Evolutionary conservation across 2,329 filamentous ascomycete genomes (phyloP), one percentile per base, ranked within the genome.

Genomic region (Emericellopsis atlantica): DNA sequence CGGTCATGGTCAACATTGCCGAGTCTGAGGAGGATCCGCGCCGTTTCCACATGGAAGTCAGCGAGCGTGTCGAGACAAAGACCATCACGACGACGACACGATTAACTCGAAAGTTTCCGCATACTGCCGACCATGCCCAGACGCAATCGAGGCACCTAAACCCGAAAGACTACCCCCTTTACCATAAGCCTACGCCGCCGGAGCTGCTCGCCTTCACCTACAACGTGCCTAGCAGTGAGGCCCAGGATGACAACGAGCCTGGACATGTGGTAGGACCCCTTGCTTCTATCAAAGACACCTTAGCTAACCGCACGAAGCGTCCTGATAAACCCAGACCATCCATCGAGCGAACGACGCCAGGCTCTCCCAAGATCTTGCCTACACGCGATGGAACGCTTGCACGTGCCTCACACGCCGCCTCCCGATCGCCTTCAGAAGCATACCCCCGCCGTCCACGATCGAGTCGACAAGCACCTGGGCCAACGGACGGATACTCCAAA

Each of bases 51-150:
- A 72, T 80, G 48, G 71, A 76, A 46, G 64, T 81, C 37, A 73
- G 73, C 45, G 76, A 81, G 51, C 80, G 75, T 49, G 73, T 81
- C 53, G 77, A 81, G 60, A 81, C 76, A 14, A 80, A 76, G 57
- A 81, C 75, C 10, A 78, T 95, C 46, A 95, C 89, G 2, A 95
- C 90, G 0, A 95, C 89, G 0, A 95, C 88, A 1, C 94, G 87
- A 1, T 93, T 89, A 2, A 85, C 87, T 48, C 80, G 59, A 71
- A 86, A 61, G 61, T 93, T 92, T 49, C 89, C 90, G 37, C 87
- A 87, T n/a, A 69, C 95, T 43, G 70, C 85, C 42, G 77, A 95
- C 49, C 79, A 78, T 48, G 76, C 84, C 44, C 82, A 86, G 21
- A 76, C 76, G 40, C 75, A 79, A 40, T 71, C 88, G 29, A 68